Percentiles rank a stretch among this genome's conserved stretches.
phyloP scores from a whole-genome alignment of 257 asterid genomes.

The Ocimum tenuiflorum region DNA sequence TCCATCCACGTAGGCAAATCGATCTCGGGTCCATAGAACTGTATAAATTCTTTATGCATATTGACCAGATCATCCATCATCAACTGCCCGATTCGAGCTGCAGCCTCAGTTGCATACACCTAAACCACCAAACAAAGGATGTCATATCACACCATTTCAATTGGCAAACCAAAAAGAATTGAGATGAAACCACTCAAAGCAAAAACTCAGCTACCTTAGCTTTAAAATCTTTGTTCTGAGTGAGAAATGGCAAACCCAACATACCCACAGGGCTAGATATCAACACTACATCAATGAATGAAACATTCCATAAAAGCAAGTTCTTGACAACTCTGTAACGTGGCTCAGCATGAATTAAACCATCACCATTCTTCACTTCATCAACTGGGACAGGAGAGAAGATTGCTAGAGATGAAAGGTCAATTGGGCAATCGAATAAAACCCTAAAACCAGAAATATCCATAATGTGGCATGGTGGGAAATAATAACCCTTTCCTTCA shows the following conservation, averaged over 20 bases:
- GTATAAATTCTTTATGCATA: constrained; percentile 71
- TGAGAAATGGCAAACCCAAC: constrained; percentile 78
- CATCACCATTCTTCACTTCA: constrained; percentile 25
- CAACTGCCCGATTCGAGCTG: constrained; percentile 63
- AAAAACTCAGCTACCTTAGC: constrained; percentile 50
- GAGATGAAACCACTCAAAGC: constrained; percentile 3
- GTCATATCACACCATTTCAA: constrained; percentile 11
- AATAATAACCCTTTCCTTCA: constrained; percentile 62
- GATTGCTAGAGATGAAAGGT: constrained; percentile 61
- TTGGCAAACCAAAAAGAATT: not conserved
- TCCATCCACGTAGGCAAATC: constrained; percentile 64
- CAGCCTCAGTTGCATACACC: constrained; percentile 84
- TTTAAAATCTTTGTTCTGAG: constrained; percentile 48
- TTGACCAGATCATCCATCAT: constrained; percentile 76
- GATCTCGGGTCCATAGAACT: constrained; percentile 63
- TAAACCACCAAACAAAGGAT: constrained; percentile 21
- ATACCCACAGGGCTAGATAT: constrained; percentile 74
- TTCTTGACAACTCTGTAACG: constrained; percentile 48
- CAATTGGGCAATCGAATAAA: constrained; percentile 73
- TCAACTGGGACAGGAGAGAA: constrained; percentile 54
- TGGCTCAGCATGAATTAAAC: constrained; percentile 63
- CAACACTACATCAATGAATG: constrained; percentile 62
- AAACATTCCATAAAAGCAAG: constrained; percentile 50
- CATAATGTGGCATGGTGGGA: constrained; percentile 77
- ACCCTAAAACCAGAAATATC: constrained; percentile 57